phyloP scores from a whole-genome alignment of 768 basidiomycete genomes.

The Saitozyma podzolica region DNA sequence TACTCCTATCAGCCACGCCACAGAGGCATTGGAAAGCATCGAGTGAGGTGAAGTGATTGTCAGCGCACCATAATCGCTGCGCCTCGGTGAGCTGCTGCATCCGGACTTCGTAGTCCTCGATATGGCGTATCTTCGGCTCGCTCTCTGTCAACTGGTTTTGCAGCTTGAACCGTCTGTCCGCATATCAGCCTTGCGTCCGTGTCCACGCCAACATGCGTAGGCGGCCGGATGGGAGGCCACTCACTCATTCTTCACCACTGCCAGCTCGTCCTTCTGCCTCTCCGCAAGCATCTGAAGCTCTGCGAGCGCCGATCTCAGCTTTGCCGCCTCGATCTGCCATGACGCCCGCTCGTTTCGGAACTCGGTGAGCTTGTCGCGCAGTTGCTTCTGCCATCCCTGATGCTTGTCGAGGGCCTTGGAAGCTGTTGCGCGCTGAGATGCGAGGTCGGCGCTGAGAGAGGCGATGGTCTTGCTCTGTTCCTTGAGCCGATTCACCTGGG shows the following conservation, averaged over 20 bases:
- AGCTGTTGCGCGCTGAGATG: slow-evolving; percentile 71
- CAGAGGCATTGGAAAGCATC: not conserved
- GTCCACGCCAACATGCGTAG: not conserved
- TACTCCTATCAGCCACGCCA: slow-evolving; percentile 5
- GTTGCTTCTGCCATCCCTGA: slow-evolving; percentile 76
- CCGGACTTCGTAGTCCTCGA: slow-evolving; percentile 81
- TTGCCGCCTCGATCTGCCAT: slow-evolving; percentile 71
- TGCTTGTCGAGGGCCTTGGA: slow-evolving; percentile 73
- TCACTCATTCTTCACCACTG: slow-evolving; percentile 50
- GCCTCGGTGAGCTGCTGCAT: slow-evolving; percentile 77
- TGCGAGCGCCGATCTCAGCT: slow-evolving; percentile 68
- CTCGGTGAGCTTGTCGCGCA: slow-evolving; percentile 73
- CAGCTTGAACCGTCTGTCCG: slow-evolving; percentile 64
- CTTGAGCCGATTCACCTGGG: slow-evolving; percentile 43
- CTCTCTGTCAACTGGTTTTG: slow-evolving; percentile 74
- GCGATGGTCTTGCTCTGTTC: slow-evolving; percentile 39
- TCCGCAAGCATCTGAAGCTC: slow-evolving; percentile 46
- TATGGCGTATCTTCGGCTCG: slow-evolving; percentile 74
- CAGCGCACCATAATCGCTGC: slow-evolving; percentile 73
- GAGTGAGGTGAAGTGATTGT: not conserved
- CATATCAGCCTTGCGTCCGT: slow-evolving; percentile 1
- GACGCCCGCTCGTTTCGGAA: slow-evolving; percentile 75
- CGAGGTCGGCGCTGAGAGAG: slow-evolving; percentile 58
- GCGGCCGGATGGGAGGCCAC: not conserved
- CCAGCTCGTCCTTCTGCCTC: slow-evolving; percentile 49